Conservation (phyloP, 2,329 filamentous ascomycete species). For the Scytalidium sp. region DNA sequence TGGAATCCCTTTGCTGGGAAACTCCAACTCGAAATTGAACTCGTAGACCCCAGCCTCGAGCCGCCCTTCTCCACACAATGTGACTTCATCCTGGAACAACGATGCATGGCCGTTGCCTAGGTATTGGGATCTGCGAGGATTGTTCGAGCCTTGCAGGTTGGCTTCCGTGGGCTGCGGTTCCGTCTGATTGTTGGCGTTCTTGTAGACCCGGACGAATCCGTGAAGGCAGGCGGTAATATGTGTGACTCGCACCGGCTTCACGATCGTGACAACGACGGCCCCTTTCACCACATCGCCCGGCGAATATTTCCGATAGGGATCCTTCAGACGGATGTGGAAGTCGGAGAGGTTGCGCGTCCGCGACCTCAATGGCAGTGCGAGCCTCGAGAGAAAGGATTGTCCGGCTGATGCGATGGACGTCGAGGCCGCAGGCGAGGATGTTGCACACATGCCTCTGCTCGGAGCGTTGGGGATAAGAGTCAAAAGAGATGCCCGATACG, state of each 20-base stretch:
- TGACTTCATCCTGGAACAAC: conserved; percentile 78
- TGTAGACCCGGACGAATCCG: conserved; percentile 77
- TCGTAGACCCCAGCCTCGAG: conserved; percentile 73
- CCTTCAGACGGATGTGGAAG: conserved; percentile 73
- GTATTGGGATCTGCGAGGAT: conserved; percentile 47
- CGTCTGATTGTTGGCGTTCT: conserved; percentile 56
- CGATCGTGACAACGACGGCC: conserved; percentile 67
- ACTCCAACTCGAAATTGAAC: conserved; percentile 73
- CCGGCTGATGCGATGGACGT: conserved; percentile 19
- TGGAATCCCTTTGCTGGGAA: conserved; percentile 67
- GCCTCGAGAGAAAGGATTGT: conserved; percentile 33
- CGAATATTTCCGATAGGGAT: conserved; percentile 73
- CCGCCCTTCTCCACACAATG: conserved; percentile 74
- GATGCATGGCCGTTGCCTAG: conserved; percentile 77
- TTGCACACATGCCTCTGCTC: conserved; percentile 27
- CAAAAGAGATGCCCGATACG: background rate
- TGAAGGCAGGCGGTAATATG: conserved; percentile 77
- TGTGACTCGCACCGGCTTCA: conserved; percentile 74
- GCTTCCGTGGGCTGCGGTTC: conserved; percentile 39
- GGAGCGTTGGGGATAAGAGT: conserved; percentile 8
- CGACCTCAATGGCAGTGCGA: conserved; percentile 42
- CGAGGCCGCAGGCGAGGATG: conserved; percentile 22
- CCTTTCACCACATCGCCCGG: conserved; percentile 73
- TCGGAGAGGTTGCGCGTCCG: conserved; percentile 66
- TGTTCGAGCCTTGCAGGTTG: conserved; percentile 26